Conservation (phyloP, 1,284 basidiomycete genomes). For the Cutaneotrichosporon mucoides region DNA sequence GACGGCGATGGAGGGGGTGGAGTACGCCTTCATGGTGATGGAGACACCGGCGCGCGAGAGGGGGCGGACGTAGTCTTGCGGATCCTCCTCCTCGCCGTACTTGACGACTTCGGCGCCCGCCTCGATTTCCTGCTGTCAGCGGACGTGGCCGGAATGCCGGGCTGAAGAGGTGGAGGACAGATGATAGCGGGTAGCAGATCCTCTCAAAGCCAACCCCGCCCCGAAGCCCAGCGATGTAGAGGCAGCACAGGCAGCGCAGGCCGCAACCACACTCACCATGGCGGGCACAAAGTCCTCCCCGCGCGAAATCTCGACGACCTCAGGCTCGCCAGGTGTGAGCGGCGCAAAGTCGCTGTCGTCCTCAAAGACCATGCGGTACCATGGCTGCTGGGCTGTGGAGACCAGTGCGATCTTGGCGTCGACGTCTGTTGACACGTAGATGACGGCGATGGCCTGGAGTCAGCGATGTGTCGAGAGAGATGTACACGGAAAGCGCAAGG, state of each 20-base stretch:
- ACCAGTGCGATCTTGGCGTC: slow-evolving; percentile 26
- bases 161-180: no score
- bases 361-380: slow-evolving; percentile 46
- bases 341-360: slow-evolving; percentile 50
- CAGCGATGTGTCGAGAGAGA: no score
- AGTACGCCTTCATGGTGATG: slow-evolving; percentile 37
- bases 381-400: slow-evolving; percentile 40
- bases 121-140: slow-evolving; percentile 39
- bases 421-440: slow-evolving; percentile 49
- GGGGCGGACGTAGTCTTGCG: slow-evolving; percentile 47
- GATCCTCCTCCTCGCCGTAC: slow-evolving; percentile 42
- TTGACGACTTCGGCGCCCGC: slow-evolving; percentile 38
- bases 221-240: no score
- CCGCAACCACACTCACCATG: slow-evolving; percentile 28
- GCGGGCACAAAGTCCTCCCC: slow-evolving; percentile 50
- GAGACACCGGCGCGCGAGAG: slow-evolving; percentile 47
- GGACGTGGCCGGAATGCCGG: no score
- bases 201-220: no score
- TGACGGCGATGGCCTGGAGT: slow-evolving; percentile 30
- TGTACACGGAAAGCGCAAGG: no score
- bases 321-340: slow-evolving; percentile 29
- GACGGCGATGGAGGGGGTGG: slow-evolving; percentile 45
- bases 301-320: slow-evolving; percentile 42
- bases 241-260: no score
- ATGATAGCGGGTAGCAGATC: no score